phyloP scores from a whole-genome alignment of 2,329 filamentous ascomycete genomes.

The Diplodia sapinea region DNA sequence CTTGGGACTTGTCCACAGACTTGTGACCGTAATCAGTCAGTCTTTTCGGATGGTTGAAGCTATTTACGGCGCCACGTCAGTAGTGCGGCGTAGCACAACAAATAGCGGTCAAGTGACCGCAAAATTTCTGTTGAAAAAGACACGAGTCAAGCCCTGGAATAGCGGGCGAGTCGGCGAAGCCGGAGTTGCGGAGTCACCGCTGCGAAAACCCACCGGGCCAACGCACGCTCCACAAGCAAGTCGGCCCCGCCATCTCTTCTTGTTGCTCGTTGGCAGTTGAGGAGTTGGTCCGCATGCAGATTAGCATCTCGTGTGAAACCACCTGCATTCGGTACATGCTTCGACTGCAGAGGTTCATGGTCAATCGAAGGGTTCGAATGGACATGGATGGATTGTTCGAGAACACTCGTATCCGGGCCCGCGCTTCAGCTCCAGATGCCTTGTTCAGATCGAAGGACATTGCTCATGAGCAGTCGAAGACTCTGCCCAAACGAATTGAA shows the following conservation, averaged over 20 bases:
- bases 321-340: neutral
- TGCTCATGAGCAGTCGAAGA: no score
- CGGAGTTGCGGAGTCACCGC: slow-evolving; percentile 8
- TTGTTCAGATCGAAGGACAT: no score
- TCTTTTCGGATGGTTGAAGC: neutral
- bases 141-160: neutral
- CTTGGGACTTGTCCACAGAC: neutral
- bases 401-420: no score
- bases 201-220: neutral
- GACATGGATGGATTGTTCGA: no score
- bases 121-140: neutral
- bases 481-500: no score
- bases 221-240: neutral
- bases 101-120: neutral
- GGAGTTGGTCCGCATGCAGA: neutral
- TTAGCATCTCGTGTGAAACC: neutral
- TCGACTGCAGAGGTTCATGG: neutral
- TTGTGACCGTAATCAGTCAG: neutral
- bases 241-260: neutral
- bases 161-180: neutral
- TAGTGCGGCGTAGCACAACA: neutral
- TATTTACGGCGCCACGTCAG: neutral
- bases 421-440: no score
- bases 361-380: neutral
- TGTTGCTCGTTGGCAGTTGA: neutral